Conservation (phyloP, 108 stramenopile species). For the Stephanodiscus minutulus region DNA sequence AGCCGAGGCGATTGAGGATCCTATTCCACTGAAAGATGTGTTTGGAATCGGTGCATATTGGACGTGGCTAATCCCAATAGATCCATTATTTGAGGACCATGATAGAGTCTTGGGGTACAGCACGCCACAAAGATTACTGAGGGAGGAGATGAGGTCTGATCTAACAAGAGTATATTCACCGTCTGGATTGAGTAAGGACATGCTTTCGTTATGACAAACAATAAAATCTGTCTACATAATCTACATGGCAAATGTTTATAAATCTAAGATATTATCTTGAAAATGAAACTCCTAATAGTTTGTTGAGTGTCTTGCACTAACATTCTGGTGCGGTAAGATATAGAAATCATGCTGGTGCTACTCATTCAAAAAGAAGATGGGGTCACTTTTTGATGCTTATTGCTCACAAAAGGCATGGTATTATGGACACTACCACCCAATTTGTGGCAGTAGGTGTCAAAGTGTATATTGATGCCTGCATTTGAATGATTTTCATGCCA, state of each 20-base stretch:
- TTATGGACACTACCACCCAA: too few relatives aligned
- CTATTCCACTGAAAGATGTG: slow-evolving; percentile 76
- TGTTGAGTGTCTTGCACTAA: too few relatives aligned
- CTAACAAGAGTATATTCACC: slow-evolving; percentile 34
- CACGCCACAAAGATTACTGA: slow-evolving; percentile 74
- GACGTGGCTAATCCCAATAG: slow-evolving; percentile 79
- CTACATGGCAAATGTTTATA: background rate
- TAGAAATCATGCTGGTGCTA: too few relatives aligned
- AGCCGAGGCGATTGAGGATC: slow-evolving; percentile 71
- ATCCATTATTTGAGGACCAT: slow-evolving; percentile 85
- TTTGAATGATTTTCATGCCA: too few relatives aligned
- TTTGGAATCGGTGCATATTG: slow-evolving; percentile 82
- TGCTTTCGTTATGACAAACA: slow-evolving; percentile 38
- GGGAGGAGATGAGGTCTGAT: slow-evolving; percentile 67
- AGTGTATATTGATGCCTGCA: too few relatives aligned
- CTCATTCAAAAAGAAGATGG: too few relatives aligned
- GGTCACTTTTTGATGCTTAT: too few relatives aligned
- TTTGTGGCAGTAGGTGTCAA: too few relatives aligned
- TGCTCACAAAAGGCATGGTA: too few relatives aligned
- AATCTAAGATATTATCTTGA: background rate
- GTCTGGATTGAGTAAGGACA: slow-evolving; percentile 40
- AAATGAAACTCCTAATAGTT: too few relatives aligned
- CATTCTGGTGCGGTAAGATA: too few relatives aligned
- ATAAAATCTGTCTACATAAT: background rate
- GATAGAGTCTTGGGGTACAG: slow-evolving; percentile 83